A percentile compares a stretch with the other conserved stretches of the same genome.
phyloP scores from a whole-genome alignment of 2,329 filamentous ascomycete species.

The Epichloe festucae region DNA sequence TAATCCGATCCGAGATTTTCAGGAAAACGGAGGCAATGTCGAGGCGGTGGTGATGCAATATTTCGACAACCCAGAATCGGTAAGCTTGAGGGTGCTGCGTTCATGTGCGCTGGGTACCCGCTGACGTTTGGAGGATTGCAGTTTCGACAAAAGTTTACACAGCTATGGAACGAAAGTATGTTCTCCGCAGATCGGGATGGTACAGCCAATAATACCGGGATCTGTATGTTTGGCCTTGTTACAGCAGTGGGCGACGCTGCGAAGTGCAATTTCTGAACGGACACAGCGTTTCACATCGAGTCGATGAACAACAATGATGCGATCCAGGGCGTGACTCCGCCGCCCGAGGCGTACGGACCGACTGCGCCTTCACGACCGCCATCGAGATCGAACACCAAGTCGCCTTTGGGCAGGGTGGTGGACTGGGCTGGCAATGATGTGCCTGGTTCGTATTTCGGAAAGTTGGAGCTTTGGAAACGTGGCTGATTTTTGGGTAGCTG shows the following conservation, averaged over 20 bases:
- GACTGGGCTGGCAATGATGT: constrained; percentile 32
- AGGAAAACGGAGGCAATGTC: constrained; percentile 31
- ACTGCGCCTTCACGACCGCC: constrained; percentile 48
- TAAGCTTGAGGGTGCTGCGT: constrained; percentile 10
- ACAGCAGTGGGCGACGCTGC: not conserved
- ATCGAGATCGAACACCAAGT: constrained; percentile 43
- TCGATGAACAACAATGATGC: constrained; percentile 31
- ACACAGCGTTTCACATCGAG: constrained; percentile 42
- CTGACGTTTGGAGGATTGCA: constrained; percentile 10
- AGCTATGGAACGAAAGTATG: constrained; percentile 40
- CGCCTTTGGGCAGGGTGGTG: constrained; percentile 39
- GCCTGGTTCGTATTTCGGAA: constrained; percentile 20
- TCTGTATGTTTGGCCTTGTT: constrained; percentile 23
- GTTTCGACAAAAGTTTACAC: constrained; percentile 34
- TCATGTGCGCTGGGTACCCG: not conserved
- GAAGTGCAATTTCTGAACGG: not conserved
- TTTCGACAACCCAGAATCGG: constrained; percentile 31
- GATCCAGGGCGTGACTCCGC: constrained; percentile 31
- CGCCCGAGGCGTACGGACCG: constrained; percentile 25
- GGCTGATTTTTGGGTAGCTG: constrained; percentile 9
- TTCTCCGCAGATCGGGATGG: constrained; percentile 43
- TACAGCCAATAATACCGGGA: constrained; percentile 25
- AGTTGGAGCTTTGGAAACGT: not conserved
- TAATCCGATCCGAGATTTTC: not conserved
- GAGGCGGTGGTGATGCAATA: constrained; percentile 38